These are phyloP conservation scores for Bromus sterilis DNA, from an alignment of 176 grass and related monocot genomes.

Conservation along the genomic window DNA sequence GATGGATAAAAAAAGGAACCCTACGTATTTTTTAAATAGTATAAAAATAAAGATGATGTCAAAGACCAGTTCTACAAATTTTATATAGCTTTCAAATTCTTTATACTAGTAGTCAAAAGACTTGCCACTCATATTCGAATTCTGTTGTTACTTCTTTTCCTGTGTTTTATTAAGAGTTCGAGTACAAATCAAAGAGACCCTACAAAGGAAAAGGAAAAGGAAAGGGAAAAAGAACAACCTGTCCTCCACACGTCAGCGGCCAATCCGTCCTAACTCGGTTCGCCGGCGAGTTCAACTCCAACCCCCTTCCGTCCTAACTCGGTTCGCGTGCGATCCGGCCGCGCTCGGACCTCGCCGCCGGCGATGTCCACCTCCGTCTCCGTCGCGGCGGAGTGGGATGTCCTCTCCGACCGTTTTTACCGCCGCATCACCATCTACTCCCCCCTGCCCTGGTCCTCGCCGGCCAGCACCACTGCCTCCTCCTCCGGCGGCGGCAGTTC, in stretches of 20 bases:
- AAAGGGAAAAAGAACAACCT: too few relatives aligned
- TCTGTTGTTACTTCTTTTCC: too few relatives aligned
- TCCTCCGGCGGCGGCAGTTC: slow-evolving; percentile 41
- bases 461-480: background rate
- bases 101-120: too few relatives aligned
- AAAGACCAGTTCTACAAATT: too few relatives aligned
- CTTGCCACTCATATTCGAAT: too few relatives aligned
- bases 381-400: slow-evolving; percentile 96
- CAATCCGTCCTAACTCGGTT: background rate
- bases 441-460: slow-evolving; percentile 45
- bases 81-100: too few relatives aligned
- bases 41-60: too few relatives aligned
- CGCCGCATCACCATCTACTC: slow-evolving; percentile 49
- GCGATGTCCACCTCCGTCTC: slow-evolving; percentile 75
- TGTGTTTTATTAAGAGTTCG: too few relatives aligned
- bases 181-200: too few relatives aligned
- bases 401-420: slow-evolving; percentile 87
- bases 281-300: background rate
- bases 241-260: background rate
- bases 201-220: too few relatives aligned
- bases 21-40: too few relatives aligned
- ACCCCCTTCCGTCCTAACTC: background rate
- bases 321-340: slow-evolving; percentile 13
- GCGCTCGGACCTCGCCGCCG: slow-evolving; percentile 11
- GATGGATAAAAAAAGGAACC: too few relatives aligned